Conservation (phyloP, 352 stramenopile genomes). For the Ophiocytium majus region DNA sequence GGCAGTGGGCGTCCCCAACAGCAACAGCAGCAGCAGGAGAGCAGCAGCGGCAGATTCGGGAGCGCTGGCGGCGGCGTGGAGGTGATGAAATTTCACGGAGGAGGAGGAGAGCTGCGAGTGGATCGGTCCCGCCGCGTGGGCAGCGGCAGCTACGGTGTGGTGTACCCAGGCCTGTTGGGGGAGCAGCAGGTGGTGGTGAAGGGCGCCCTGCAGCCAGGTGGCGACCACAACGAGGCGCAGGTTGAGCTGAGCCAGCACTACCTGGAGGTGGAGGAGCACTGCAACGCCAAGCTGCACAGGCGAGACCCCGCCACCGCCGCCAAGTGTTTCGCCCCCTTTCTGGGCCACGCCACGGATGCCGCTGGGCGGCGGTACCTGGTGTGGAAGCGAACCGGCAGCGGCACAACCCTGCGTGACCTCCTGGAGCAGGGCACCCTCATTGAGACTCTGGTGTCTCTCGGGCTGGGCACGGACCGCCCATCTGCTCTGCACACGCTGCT, state of each 20-base stretch:
- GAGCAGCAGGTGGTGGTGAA: conserved; percentile 9
- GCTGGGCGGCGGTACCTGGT: neutral
- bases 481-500: neutral
- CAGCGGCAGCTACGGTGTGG: conserved; percentile 4
- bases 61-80: neutral
- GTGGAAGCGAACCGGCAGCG: neutral
- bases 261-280: conserved; percentile 16
- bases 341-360: neutral
- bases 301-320: neutral
- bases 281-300: neutral
- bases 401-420: neutral
- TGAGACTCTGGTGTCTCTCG: neutral
- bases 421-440: neutral
- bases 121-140: neutral
- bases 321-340: neutral
- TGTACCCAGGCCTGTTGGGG: conserved; percentile 2
- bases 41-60: neutral
- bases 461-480: neutral
- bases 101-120: neutral
- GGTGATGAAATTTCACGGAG: neutral
- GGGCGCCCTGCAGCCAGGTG: neutral
- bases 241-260: neutral
- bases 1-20: no score
- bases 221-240: neutral
- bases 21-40: neutral